Conservation (phyloP, 352 stramenopile genomes). For the Blastocystis sp. region DNA sequence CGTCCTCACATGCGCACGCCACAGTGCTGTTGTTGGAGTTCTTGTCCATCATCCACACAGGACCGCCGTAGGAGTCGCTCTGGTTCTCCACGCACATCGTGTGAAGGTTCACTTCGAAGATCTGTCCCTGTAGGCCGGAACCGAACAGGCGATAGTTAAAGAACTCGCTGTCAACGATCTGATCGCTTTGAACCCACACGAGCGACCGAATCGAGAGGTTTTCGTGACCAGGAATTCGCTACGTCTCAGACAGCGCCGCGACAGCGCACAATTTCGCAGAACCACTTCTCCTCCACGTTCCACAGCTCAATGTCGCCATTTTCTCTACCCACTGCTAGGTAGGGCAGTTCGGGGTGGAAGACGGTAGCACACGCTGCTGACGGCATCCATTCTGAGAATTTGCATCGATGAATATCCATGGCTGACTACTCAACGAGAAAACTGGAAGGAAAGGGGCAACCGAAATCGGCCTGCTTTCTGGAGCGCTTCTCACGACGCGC, state of each 20-base stretch:
- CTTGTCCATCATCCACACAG: constrained; percentile 39
- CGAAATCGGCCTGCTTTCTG: background rate
- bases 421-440: constrained; percentile 31
- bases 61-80: constrained; percentile 64
- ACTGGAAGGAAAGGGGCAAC: background rate
- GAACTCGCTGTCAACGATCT: constrained; percentile 25
- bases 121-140: constrained; percentile 54
- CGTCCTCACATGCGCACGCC: constrained; percentile 58
- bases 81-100: constrained; percentile 17
- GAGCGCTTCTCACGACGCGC: background rate
- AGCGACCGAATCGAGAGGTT: constrained; percentile 66
- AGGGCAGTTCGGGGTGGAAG: constrained; percentile 23
- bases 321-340: constrained; percentile 30
- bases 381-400: constrained; percentile 51
- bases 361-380: constrained; percentile 27
- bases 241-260: background rate
- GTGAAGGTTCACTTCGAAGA: constrained; percentile 61
- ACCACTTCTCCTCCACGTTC: constrained; percentile 66
- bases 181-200: background rate
- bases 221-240: constrained; percentile 55
- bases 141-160: constrained; percentile 63
- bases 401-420: constrained; percentile 55
- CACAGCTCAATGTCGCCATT: constrained; percentile 67
- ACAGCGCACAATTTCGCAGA: constrained; percentile 56
- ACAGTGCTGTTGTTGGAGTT: constrained; percentile 27